Base-by-base conservation (phyloP, 345 rosid species). In the Eutrema yunnanense region DNA sequence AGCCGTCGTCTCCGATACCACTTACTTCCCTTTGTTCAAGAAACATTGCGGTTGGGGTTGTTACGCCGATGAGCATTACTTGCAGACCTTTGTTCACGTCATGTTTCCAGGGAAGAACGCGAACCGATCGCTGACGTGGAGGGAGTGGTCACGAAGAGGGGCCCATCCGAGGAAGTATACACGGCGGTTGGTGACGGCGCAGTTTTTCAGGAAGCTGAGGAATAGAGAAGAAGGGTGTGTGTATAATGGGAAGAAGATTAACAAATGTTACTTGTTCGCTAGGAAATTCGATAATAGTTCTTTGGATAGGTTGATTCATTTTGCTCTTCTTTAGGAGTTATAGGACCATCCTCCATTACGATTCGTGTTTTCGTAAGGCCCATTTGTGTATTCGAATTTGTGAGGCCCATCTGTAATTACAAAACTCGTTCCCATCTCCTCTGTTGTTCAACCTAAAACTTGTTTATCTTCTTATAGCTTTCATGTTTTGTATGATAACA, bases 1-100 rank as follows among this genome's bases (percentile, higher is more conserved):
- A 0, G 86, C 86, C 4, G 85, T 86, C 1, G 82, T 91, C 33
- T 83, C 95, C 0, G 97, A 94, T 64, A 46, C 8, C 3, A 82
- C 22, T 14, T 94, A 86, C 74, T 75, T 81, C 52, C 73, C 78
- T 0, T 1, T 69, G 3, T 89, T 94, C 71, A 47, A 71, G 43
- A 76, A 38, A 46, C 57, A 67, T 42, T 91, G 98, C 77, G 77
- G 11, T 29, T 38, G 73, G 27, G 9, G 65, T 0, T 93, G 97
- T 52, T 90, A 85, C n/a, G 76, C 82, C 0, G 97, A 94, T 7
- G 97, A 94, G 69, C 98, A 94, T 66, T 94, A 88, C 79, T 27
- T 91, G 33, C 86, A 96, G 0, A 91, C 98, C 11, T 72, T 89
- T 32, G 85, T 89, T 4, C 72, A 54, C 42, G 73, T 80, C 22